These are phyloP conservation scores for Plasmopara muralis DNA, from an alignment of 352 stramenopile genomes.

Conservation along the genomic window DNA sequence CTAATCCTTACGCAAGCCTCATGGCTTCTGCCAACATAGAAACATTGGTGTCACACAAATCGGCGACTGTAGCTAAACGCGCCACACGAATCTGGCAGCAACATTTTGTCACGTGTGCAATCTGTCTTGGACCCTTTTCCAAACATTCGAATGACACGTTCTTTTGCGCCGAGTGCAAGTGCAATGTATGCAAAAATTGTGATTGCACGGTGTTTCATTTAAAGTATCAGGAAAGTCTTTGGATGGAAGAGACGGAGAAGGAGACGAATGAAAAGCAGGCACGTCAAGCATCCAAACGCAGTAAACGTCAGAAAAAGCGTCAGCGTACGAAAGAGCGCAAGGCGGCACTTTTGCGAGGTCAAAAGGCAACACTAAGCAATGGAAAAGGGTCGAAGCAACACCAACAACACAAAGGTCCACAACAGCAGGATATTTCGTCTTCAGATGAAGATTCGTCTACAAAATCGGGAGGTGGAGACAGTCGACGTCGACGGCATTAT, in stretches of 20 bases:
- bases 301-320: constrained; percentile 81
- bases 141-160: constrained; percentile 92
- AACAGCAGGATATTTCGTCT: constrained; percentile 49
- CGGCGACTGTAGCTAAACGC: constrained; percentile 91
- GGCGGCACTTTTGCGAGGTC: constrained; percentile 42
- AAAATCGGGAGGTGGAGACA: constrained; percentile 25
- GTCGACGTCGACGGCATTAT: constrained; percentile 37
- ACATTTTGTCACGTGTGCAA: constrained; percentile 96
- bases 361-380: constrained; percentile 26
- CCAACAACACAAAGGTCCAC: constrained; percentile 29
- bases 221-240: constrained; percentile 94
- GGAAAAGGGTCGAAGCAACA: constrained; percentile 29
- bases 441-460: constrained; percentile 44
- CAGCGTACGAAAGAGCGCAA: constrained; percentile 81
- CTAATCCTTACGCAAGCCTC: constrained; percentile 86
- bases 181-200: constrained; percentile 95
- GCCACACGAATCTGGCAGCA: constrained; percentile 96
- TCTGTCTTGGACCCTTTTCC: constrained; percentile 93
- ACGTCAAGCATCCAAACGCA: constrained; percentile 80
- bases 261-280: constrained; percentile 87
- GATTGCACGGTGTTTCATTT: constrained; percentile 97
- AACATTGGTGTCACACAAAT: constrained; percentile 91
- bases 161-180: constrained; percentile 98
- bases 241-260: constrained; percentile 91
- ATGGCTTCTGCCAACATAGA: constrained; percentile 90